Conservation (phyloP, 1,284 basidiomycete genomes). For the Ceratobasidium sp. region DNA sequence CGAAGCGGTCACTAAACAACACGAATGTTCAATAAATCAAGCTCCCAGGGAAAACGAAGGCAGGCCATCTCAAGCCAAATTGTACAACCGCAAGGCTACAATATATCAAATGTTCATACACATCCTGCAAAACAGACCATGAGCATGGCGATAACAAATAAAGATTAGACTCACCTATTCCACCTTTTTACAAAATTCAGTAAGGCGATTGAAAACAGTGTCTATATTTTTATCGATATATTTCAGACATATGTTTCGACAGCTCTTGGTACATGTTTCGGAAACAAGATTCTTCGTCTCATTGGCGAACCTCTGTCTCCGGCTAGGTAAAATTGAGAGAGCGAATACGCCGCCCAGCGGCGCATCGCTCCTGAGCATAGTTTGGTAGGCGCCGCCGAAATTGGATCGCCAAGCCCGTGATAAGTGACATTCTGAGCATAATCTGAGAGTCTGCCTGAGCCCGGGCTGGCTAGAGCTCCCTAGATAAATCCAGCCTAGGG, state of each 20-base stretch:
- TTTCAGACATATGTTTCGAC: constrained; percentile 10
- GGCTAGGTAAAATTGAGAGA: neutral
- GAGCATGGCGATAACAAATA: neutral
- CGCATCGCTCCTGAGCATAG: constrained; percentile 4
- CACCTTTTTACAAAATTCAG: constrained; percentile 28
- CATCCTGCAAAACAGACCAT: neutral
- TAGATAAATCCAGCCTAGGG: constrained; percentile 13
- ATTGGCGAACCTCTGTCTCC: constrained; percentile 17
- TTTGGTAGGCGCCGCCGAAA: constrained; percentile 4
- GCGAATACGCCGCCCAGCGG: constrained; percentile 25
- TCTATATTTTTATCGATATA: constrained; percentile 29
- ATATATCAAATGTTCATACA: neutral
- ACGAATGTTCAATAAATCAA: constrained; percentile 6
- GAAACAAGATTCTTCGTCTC: neutral
- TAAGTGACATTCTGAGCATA: constrained; percentile 14
- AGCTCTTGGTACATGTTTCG: constrained; percentile 4
- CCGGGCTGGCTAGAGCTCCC: neutral
- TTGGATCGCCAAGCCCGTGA: constrained; percentile 3
- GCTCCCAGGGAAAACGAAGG: neutral
- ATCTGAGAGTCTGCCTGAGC: neutral
- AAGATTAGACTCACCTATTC: constrained; percentile 7
- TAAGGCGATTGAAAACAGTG: constrained; percentile 5
- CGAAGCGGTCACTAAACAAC: neutral
- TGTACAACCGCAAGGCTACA: neutral
- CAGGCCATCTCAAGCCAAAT: neutral